These are phyloP conservation scores for Scalesia atractyloides DNA, from an alignment of 129 eudicot genomes.

Conservation along the genomic window DNA sequence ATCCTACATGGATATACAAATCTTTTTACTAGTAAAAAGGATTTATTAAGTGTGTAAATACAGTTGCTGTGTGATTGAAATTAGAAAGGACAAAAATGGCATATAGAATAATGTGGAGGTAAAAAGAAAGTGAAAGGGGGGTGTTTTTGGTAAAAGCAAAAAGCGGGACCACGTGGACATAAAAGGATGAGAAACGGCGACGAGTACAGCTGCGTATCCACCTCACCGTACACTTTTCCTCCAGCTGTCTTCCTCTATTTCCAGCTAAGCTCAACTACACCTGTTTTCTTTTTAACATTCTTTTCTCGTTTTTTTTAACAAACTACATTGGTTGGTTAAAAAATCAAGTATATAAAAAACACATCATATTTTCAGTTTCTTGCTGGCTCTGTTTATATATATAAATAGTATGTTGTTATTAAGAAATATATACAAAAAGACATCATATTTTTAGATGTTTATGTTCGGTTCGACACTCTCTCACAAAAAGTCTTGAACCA, in stretches of 20 bases:
- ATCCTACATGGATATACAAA: no score
- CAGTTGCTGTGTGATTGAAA: neutral
- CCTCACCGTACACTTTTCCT: constrained; percentile 35
- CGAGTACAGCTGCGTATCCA: constrained; percentile 37
- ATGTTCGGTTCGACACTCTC: no score
- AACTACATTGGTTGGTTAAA: no score
- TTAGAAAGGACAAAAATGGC: constrained; percentile 7
- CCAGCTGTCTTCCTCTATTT: constrained; percentile 42
- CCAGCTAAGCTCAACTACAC: constrained; percentile 38
- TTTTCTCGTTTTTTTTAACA: neutral
- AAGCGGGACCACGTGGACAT: constrained; percentile 38
- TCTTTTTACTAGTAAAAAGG: no score
- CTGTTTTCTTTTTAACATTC: neutral
- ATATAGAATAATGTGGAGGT: neutral
- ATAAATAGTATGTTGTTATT: no score
- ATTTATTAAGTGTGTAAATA: no score
- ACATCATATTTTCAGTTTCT: no score
- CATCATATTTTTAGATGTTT: no score
- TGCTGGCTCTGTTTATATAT: no score
- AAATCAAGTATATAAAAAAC: no score
- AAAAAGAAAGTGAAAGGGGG: constrained; percentile 5
- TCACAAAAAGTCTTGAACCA: no score
- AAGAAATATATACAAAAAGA: no score
- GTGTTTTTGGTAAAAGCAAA: constrained; percentile 6
- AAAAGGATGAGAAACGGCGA: constrained; percentile 37